phyloP scores from a whole-genome alignment of 2,329 filamentous ascomycete genomes.

The Calonectria montana region DNA sequence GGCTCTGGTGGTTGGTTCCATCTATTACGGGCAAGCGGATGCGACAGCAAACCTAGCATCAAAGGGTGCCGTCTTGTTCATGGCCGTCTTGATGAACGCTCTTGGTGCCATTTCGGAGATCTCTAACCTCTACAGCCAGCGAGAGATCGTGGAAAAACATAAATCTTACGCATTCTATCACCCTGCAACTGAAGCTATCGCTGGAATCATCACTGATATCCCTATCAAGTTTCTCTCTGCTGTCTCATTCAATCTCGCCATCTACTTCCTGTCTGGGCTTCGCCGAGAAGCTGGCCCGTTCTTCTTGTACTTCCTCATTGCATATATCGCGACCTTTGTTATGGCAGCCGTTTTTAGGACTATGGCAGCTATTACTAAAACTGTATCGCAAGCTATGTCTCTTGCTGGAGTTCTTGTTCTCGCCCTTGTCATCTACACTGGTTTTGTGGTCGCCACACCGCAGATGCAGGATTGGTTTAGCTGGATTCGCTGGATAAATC shows the following conservation, averaged over 20 bases:
- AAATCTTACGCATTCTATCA: conserved; percentile 63
- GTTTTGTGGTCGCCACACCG: conserved; percentile 41
- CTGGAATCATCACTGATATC: conserved; percentile 46
- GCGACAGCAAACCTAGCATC: conserved; percentile 64
- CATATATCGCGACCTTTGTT: conserved; percentile 72
- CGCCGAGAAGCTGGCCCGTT: conserved; percentile 71
- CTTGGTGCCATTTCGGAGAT: conserved; percentile 68
- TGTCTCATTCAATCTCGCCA: conserved; percentile 58
- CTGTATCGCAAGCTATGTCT: conserved; percentile 67
- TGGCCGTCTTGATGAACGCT: conserved; percentile 70
- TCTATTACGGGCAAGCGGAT: conserved; percentile 65
- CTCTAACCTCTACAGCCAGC: conserved; percentile 56
- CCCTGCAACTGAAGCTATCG: conserved; percentile 40
- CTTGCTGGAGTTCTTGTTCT: conserved; percentile 65
- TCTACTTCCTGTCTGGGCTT: conserved; percentile 65
- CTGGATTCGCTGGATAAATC: conserved; percentile 78
- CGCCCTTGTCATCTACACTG: conserved; percentile 53
- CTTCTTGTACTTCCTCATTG: conserved; percentile 80
- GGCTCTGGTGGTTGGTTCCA: conserved; percentile 70
- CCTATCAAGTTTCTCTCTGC: conserved; percentile 52
- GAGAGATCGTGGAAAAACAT: conserved; percentile 63
- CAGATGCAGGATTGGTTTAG: conserved; percentile 77
- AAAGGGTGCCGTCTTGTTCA: conserved; percentile 68
- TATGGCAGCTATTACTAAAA: conserved; percentile 75
- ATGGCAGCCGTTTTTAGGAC: conserved; percentile 74